Conservation (phyloP, 495 filamentous ascomycete species). For the Pyrenopolyporus hunteri region DNA sequence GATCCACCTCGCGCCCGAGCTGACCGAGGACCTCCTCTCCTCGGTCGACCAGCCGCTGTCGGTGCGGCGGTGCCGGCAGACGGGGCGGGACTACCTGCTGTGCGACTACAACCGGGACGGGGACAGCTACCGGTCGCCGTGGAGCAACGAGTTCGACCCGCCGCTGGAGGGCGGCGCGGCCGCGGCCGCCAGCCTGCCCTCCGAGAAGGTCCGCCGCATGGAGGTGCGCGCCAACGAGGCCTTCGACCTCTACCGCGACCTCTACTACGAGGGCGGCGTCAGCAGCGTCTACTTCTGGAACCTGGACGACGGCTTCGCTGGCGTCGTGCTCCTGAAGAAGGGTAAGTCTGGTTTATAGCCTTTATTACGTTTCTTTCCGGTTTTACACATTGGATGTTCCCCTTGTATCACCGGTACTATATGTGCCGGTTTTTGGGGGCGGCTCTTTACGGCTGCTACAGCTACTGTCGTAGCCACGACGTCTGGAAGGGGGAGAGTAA, state of each 20-base stretch:
- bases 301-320: slow-evolving; percentile 96
- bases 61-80: slow-evolving; percentile 81
- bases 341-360: slow-evolving; percentile 54
- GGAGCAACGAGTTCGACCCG: slow-evolving; percentile 98
- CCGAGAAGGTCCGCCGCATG: slow-evolving; percentile 87
- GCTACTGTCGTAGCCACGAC: no score
- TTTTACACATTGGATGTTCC: not conserved
- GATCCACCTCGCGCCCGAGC: slow-evolving; percentile 82
- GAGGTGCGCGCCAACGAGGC: slow-evolving; percentile 93
- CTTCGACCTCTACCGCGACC: slow-evolving; percentile 94
- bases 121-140: slow-evolving; percentile 94
- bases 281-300: slow-evolving; percentile 98
- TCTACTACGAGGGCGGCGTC: slow-evolving; percentile 98
- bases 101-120: slow-evolving; percentile 99
- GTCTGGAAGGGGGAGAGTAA: no score
- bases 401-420: not conserved
- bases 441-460: no score
- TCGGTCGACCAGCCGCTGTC: slow-evolving; percentile 95
- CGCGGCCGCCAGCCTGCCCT: slow-evolving; percentile 62
- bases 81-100: slow-evolving; percentile 92
- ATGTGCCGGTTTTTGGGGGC: not conserved
- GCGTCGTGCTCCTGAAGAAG: slow-evolving; percentile 95
- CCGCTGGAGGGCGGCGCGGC: slow-evolving; percentile 62
- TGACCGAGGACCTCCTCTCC: slow-evolving; percentile 96
- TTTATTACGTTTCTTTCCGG: slow-evolving; percentile 2